These are phyloP conservation scores for Amanita muscaria DNA, from an alignment of 768 basidiomycete genomes.

Conservation along the genomic window DNA sequence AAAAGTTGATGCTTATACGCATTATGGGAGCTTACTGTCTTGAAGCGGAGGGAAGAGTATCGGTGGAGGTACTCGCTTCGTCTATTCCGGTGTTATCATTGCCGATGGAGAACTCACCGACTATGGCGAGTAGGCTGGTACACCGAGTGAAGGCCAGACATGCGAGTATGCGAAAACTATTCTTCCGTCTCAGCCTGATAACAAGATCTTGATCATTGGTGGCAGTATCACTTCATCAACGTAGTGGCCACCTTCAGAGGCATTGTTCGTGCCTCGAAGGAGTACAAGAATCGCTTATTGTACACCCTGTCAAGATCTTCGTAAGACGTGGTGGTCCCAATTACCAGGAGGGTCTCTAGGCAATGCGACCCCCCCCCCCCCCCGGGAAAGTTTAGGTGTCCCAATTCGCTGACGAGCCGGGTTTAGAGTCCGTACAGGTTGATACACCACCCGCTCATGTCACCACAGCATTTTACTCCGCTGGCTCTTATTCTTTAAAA, in stretches of 20 bases:
- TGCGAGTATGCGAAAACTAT: slow-evolving; percentile 99
- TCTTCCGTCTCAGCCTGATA: slow-evolving; percentile 66
- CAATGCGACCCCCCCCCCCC: slow-evolving; percentile 95
- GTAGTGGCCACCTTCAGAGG: slow-evolving; percentile 99
- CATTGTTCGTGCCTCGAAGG: slow-evolving; percentile 94
- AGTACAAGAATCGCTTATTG: slow-evolving; percentile 79
- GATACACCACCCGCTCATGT: slow-evolving; percentile 32
- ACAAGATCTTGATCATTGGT: slow-evolving; percentile 99
- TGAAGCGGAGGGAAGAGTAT: slow-evolving; percentile 93
- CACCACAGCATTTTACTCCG: too few relatives aligned
- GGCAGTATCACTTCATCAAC: slow-evolving; percentile 99
- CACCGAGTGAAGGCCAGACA: slow-evolving; percentile 95
- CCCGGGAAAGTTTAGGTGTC: slow-evolving; percentile 94
- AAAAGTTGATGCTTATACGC: slow-evolving; percentile 98
- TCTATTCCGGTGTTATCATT: slow-evolving; percentile 72
- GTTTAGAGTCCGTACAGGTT: slow-evolving; percentile 27
- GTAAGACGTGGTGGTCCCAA: slow-evolving; percentile 98
- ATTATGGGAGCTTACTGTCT: slow-evolving; percentile 93
- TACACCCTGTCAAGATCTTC: slow-evolving; percentile 86
- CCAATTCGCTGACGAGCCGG: slow-evolving; percentile 55
- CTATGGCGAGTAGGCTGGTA: slow-evolving; percentile 99
- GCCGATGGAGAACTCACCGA: slow-evolving; percentile 98
- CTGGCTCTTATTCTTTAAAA: too few relatives aligned
- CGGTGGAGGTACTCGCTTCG: slow-evolving; percentile 75
- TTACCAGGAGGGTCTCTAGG: slow-evolving; percentile 97